Base-by-base conservation (phyloP, 2,329 filamentous ascomycete genomes). In the Diaporthe eres region DNA sequence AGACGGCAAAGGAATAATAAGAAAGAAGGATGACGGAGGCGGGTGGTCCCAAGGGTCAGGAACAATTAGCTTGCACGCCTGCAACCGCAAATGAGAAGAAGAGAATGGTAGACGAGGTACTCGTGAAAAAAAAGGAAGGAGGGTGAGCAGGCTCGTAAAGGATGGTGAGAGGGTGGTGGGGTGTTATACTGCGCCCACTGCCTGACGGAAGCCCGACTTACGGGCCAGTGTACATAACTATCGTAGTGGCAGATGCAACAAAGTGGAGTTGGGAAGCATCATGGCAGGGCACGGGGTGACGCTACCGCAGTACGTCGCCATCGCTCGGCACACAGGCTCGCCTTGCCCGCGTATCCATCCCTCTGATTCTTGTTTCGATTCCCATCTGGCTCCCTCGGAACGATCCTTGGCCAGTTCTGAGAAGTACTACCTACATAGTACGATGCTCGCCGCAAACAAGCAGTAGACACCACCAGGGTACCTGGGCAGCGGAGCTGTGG, bases 1-100 rank as follows among this genome's bases (percentile, higher is more conserved):
- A 77, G 81, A 79, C 77, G 79, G 80, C 77, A 82, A 83, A 81
- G 81, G 80, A 82, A 84, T 81, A 83, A 80, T 81, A 82, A 83
- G 82, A 81, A 84, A 85, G 84, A 85, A 86, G 81, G 82, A 77
- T 84, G 84, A 85, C 82, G 85, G 86, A 86, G 85, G 84, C 85
- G 86, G 87, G 88, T 87, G 87, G 86, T 89, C 89, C 87, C 86
- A 88, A 85, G 81, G 86, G 58, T 84, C 82, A 87, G 88, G 61
- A 67, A 70, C 31, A 86, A 88, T 87, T 89, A 89, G 87, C 88
- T 88, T 88, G 87, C 88, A 90, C 91, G 87, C 90, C 90, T 88
- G 87, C 87, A 87, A 86, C 88, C 87, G 86, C 85, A 86, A 87
- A 86, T 87, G 84, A 86, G 85, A 87, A 88, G 87, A 89, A 89